Evolutionary conservation across 106 monocot species (phyloP).

Genomic region (Platanthera guangdongensis): DNA sequence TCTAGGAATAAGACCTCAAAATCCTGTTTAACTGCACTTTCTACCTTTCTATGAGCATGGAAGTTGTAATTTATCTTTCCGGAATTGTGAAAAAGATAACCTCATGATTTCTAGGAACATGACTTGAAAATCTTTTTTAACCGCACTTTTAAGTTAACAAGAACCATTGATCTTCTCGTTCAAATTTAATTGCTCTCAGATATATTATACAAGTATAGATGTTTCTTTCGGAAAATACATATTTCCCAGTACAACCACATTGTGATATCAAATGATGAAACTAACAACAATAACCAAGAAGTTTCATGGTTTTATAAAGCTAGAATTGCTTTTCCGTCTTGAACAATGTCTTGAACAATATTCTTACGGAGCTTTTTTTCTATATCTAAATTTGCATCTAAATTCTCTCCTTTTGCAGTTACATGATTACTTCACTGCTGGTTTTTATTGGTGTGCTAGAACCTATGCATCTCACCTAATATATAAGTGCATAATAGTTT

Average conservation of each 20-base stretch:
- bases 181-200: neutral
- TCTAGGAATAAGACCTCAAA: too few species aligned
- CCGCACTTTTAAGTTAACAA: too few species aligned
- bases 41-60: neutral
- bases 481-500: too few species aligned
- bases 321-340: neutral
- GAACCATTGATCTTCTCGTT: neutral
- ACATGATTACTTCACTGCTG: neutral
- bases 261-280: neutral
- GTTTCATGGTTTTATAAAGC: neutral
- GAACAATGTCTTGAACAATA: neutral
- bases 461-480: too few species aligned
- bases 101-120: too few species aligned
- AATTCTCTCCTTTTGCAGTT: neutral
- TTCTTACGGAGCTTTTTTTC: conserved; percentile 4
- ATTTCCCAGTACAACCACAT: neutral
- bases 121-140: too few species aligned
- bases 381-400: neutral
- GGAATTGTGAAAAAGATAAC: neutral
- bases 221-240: neutral
- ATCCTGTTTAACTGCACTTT: neutral
- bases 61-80: neutral
- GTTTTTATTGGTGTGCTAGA: neutral
- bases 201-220: neutral
- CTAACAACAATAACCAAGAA: neutral